Base-by-base conservation (phyloP, 192 early-diverging fungal species). In the Linnemannia exigua region DNA sequence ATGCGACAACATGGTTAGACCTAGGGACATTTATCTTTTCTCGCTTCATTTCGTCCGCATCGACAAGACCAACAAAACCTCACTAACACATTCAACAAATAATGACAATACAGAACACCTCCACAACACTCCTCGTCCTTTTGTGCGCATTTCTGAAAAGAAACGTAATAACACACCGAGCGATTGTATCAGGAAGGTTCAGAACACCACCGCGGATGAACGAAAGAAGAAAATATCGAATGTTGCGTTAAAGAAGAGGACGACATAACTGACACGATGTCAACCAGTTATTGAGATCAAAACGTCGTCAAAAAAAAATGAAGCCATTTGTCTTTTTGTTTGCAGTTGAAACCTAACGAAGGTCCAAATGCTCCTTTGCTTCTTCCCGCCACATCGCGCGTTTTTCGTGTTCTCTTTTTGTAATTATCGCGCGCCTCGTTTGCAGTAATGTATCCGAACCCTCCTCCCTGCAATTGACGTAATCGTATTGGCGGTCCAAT, bases 131-230 rank as follows among this genome's bases (percentile, higher is more conserved):
- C 4, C n/a, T 58, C 22, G 25, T 31, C 31, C n/a, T 8, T 25
- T 31, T 63, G 11, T 1, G 2, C 1, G 52, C 2, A n/a, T n/a
- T 25, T 25, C 22, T 7, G 7, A 22, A n/a, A 58, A 28, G 54
- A 11, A n/a, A 63, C 41, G 28, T 3, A 54, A 25, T 14, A 61
- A n/a, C 6, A 61, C 54, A 61, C 22, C 54, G 54, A 61, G 54
- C 54, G 25, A 48, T 9, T 35, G 20, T 72, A 70, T 41, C 16
- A 71, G 47, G 36, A 81, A 70, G 71, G 37, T 70, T 63, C 12
- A 35, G 68, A 70, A 52, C 36, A 25, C 3, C 17, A 58, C 33
- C 25, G 44, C 44, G 5, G 12, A 14, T 19, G 16, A 72, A 38
- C 33, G 15, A 36, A 38, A 38, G 16, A 50, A 74, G 11, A 22